A percentile compares a stretch with the other conserved stretches of the same genome.
phyloP scores from a whole-genome alignment of 441 rosid genomes.

The Pelargonium citronellum region DNA sequence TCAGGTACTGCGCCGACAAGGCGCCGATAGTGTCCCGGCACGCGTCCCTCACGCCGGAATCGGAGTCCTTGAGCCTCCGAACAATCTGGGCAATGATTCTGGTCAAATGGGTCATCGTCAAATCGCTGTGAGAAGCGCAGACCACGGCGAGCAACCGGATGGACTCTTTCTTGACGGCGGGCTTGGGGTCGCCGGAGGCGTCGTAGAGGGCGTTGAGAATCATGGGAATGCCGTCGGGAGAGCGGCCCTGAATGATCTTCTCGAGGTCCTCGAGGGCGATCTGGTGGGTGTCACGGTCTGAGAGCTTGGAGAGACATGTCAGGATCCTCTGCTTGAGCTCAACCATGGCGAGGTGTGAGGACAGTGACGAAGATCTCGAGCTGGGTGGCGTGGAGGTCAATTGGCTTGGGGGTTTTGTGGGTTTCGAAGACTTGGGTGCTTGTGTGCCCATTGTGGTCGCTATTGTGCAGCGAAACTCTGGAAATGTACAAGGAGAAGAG shows the following conservation, averaged over 20 bases:
- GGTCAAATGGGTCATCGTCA: constrained; percentile 60
- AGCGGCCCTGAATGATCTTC: constrained; percentile 48
- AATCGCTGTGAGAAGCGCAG: constrained; percentile 55
- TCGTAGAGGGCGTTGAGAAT: constrained; percentile 80
- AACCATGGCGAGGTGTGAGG: constrained; percentile 86
- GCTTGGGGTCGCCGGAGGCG: constrained; percentile 72
- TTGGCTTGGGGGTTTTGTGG: constrained; percentile 31
- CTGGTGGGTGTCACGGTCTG: constrained; percentile 91
- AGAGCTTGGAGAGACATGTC: constrained; percentile 72
- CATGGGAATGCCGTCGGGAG: constrained; percentile 75
- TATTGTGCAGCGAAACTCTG: background rate
- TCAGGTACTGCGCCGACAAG: constrained; percentile 60
- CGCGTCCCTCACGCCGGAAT: constrained; percentile 83
- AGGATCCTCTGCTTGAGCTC: constrained; percentile 83
- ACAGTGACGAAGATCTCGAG: constrained; percentile 49
- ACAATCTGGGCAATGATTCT: constrained; percentile 62
- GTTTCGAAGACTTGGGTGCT: constrained; percentile 45
- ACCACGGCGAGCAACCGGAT: constrained; percentile 57
- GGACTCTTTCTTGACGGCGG: constrained; percentile 81
- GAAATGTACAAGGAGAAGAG: too few species aligned
- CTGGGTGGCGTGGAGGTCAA: constrained; percentile 26
- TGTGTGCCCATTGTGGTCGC: constrained; percentile 43
- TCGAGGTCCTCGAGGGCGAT: constrained; percentile 94
- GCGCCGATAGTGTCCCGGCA: constrained; percentile 78
- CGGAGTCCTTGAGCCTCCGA: constrained; percentile 71